phyloP scores from a whole-genome alignment of 1,284 basidiomycete species.

The Sanguinoderma infundibulare region DNA sequence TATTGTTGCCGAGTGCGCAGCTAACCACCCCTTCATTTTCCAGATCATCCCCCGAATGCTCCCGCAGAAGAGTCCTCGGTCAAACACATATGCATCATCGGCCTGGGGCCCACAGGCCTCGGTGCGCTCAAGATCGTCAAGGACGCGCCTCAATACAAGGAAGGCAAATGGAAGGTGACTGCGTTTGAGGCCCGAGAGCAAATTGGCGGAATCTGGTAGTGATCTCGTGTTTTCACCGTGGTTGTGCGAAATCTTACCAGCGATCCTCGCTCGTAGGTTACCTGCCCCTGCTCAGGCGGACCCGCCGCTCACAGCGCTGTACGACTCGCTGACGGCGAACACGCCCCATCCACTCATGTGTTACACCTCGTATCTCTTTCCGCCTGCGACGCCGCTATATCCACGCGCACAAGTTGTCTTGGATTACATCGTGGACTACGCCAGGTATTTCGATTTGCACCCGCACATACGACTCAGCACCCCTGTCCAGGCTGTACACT shows the following conservation, averaged over 20 bases:
- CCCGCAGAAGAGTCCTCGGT: neutral
- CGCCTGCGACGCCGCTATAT: slow-evolving; percentile 70
- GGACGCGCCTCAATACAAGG: slow-evolving; percentile 58
- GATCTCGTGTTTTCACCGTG: neutral
- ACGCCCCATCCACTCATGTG: slow-evolving; percentile 78
- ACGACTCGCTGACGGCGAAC: slow-evolving; percentile 79
- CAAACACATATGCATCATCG: slow-evolving; percentile 64
- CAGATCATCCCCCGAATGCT: neutral
- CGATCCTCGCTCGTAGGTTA: slow-evolving; percentile 46
- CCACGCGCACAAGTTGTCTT: slow-evolving; percentile 61
- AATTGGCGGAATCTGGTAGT: slow-evolving; percentile 77
- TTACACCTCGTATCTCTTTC: slow-evolving; percentile 64
- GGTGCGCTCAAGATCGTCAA: slow-evolving; percentile 66
- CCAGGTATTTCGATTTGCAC: slow-evolving; percentile 57
- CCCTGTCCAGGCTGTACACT: slow-evolving; percentile 48
- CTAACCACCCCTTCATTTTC: neutral
- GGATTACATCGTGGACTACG: slow-evolving; percentile 64
- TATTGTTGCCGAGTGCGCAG: neutral
- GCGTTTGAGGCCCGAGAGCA: slow-evolving; percentile 67
- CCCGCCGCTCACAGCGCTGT: slow-evolving; percentile 69
- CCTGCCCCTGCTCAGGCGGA: slow-evolving; percentile 53
- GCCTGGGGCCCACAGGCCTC: slow-evolving; percentile 70
- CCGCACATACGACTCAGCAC: slow-evolving; percentile 60
- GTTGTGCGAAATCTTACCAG: neutral
- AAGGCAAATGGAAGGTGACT: slow-evolving; percentile 58